Percentiles rank a stretch among this genome's conserved stretches.
These are phyloP conservation scores for Coemansia umbellata DNA, from an alignment of 192 early-diverging fungal genomes.

Conservation along the genomic window DNA sequence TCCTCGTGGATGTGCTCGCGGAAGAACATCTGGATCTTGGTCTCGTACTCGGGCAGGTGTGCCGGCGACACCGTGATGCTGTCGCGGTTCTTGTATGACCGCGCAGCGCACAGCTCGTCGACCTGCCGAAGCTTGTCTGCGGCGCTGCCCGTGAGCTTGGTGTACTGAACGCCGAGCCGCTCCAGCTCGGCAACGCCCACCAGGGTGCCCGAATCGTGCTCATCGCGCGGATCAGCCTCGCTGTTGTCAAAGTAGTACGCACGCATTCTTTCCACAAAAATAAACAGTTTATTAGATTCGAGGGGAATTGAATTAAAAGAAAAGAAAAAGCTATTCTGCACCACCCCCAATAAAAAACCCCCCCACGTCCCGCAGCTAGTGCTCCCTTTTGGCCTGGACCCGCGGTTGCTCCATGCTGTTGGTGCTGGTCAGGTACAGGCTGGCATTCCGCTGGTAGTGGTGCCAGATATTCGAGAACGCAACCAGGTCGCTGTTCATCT, in stretches of 20 bases:
- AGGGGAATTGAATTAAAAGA: not conserved
- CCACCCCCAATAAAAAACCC: not conserved
- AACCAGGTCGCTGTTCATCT: constrained; percentile 52
- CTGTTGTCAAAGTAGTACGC: constrained; percentile 73
- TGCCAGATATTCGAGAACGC: constrained; percentile 51
- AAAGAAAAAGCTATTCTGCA: not conserved
- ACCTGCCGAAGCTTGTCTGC: constrained; percentile 58
- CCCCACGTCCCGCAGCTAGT: no score
- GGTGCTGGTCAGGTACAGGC: constrained; percentile 43
- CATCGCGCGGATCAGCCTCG: constrained; percentile 67
- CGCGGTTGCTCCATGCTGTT: constrained; percentile 28
- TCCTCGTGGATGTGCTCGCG: constrained; percentile 94
- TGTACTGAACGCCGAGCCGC: constrained; percentile 72
- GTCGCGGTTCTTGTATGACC: constrained; percentile 91
- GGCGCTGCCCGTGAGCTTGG: constrained; percentile 52
- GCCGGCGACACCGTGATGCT: constrained; percentile 79
- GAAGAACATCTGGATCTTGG: constrained; percentile 90
- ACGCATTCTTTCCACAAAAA: constrained; percentile 53
- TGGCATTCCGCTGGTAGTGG: constrained; percentile 51
- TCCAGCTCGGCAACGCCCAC: constrained; percentile 67
- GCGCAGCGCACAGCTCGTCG: constrained; percentile 64
- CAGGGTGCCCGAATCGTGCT: constrained; percentile 66
- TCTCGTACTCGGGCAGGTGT: constrained; percentile 83
- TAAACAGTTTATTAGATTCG: no score
- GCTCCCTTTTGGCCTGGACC: no score